Evolutionary conservation across 495 filamentous ascomycete genomes (phyloP).

Genomic region (Penicillium tannophilum): DNA sequence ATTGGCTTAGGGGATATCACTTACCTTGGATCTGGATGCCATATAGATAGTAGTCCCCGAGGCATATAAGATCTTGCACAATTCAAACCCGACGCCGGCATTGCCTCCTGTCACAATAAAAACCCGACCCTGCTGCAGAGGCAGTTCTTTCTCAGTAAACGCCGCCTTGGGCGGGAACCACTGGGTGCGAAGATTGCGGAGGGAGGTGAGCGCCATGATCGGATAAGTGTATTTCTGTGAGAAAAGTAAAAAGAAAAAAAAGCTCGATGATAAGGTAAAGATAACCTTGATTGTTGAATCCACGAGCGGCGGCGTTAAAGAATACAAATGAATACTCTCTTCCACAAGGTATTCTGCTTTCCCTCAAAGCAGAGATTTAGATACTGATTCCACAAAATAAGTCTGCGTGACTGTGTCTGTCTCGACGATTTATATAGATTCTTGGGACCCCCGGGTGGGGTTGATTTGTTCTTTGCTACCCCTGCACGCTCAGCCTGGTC

Average conservation of each 20-base stretch:
- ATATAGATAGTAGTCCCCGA: slow-evolving; percentile 39
- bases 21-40: slow-evolving; percentile 28
- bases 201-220: slow-evolving; percentile 6
- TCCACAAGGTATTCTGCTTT: too few species aligned
- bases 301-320: too few species aligned
- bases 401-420: not conserved
- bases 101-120: slow-evolving; percentile 38
- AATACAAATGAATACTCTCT: too few species aligned
- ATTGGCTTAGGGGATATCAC: not conserved
- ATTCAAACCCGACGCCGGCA: slow-evolving; percentile 39
- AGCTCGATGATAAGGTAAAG: too few species aligned
- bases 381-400: not conserved
- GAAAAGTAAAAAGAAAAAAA: too few species aligned
- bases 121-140: slow-evolving; percentile 63
- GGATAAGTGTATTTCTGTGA: too few species aligned
- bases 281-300: too few species aligned
- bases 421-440: not conserved
- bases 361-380: too few species aligned
- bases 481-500: not conserved
- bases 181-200: slow-evolving; percentile 6
- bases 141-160: slow-evolving; percentile 89
- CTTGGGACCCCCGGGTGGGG: not conserved
- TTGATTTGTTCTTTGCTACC: not conserved
- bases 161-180: slow-evolving; percentile 8
- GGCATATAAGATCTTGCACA: slow-evolving; percentile 38